phyloP scores from a whole-genome alignment of 2,329 filamentous ascomycete genomes.

The Apiospora rasikravindrae region DNA sequence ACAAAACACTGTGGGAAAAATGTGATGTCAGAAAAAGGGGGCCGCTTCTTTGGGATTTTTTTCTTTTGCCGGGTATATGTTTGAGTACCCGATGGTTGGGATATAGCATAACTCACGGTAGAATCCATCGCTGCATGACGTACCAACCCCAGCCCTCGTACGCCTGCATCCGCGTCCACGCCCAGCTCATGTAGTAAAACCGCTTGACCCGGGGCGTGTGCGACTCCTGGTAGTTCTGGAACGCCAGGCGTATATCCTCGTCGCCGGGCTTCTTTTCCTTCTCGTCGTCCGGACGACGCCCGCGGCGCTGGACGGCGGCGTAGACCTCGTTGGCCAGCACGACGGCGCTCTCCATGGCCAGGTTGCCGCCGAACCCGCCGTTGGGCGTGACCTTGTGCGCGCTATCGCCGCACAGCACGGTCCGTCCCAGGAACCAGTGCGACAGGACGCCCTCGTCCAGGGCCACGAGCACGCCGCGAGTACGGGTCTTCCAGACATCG shows the following conservation, averaged over 20 bases:
- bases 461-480: constrained; percentile 30
- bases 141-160: constrained; percentile 9
- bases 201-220: not conserved
- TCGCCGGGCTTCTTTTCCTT: constrained; percentile 20
- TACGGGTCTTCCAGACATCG: constrained; percentile 39
- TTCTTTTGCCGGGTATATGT: too few relatives aligned
- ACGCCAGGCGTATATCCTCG: not conserved
- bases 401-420: constrained; percentile 43
- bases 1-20: not conserved
- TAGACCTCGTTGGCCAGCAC: constrained; percentile 36
- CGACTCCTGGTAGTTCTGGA: not conserved
- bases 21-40: not conserved
- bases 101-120: constrained; percentile 14
- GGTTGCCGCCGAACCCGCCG: constrained; percentile 43
- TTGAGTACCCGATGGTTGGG: too few relatives aligned
- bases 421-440: constrained; percentile 41
- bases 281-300: not conserved
- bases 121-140: not conserved
- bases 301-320: not conserved
- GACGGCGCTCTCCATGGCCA: constrained; percentile 42
- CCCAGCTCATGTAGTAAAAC: not conserved
- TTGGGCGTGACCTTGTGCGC: constrained; percentile 44
- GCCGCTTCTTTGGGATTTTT: too few relatives aligned
- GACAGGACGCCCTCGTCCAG: constrained; percentile 42
- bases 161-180: not conserved